These are phyloP conservation scores for Hypoxylon intermedium DNA, from an alignment of 495 filamentous ascomycete genomes.

Conservation along the genomic window DNA sequence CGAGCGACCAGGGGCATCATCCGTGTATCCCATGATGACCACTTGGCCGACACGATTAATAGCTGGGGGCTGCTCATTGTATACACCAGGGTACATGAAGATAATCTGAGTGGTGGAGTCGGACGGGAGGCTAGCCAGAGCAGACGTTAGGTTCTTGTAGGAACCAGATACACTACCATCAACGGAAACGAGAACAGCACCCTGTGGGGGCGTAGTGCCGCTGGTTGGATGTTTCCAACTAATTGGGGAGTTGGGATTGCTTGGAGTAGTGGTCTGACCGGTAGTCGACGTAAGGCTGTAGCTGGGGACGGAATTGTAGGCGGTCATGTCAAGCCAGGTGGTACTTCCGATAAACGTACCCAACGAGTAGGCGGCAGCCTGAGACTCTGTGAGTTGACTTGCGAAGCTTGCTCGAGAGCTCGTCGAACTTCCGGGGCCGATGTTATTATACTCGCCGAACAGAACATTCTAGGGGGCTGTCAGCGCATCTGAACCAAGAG, in stretches of 20 bases:
- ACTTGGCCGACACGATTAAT: constrained; percentile 54
- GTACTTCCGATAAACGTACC: not conserved
- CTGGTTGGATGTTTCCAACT: not conserved
- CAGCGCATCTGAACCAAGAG: not conserved
- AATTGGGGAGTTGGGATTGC: too few species aligned
- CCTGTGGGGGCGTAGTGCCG: not conserved
- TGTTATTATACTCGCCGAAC: not conserved
- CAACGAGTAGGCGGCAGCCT: not conserved
- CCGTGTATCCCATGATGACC: constrained; percentile 66
- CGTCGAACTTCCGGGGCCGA: not conserved
- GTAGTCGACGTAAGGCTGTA: not conserved
- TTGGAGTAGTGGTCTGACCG: not conserved
- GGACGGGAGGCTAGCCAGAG: not conserved
- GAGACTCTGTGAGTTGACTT: not conserved
- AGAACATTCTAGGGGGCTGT: not conserved
- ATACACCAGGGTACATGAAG: constrained; percentile 67
- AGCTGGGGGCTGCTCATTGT: constrained; percentile 63
- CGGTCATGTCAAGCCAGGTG: not conserved
- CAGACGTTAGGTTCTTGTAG: not conserved
- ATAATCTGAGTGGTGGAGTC: constrained; percentile 41
- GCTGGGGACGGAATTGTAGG: not conserved
- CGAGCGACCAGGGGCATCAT: constrained; percentile 49
- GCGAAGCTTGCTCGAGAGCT: not conserved
- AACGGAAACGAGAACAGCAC: not conserved
- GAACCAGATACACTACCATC: not conserved